A percentile compares a stretch with the other conserved stretches of the same genome.
phyloP scores from a whole-genome alignment of 1,139 yeast species.

The Hanseniaspora sp. region DNA sequence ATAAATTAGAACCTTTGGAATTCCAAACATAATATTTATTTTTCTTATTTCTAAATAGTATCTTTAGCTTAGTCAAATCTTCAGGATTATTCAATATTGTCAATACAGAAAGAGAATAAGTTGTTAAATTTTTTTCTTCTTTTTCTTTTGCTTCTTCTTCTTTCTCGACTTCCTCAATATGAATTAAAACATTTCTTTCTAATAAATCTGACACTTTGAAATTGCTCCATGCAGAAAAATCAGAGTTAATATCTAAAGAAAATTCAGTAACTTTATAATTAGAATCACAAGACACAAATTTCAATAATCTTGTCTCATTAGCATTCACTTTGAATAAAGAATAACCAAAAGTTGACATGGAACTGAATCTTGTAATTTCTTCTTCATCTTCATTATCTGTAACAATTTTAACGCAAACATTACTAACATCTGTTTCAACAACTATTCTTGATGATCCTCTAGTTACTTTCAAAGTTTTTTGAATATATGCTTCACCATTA shows the following conservation, averaged over 20 bases:
- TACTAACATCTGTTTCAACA: conserved; percentile 12
- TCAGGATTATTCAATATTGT: not conserved
- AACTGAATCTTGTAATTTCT: conserved; percentile 35
- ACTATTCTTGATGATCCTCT: conserved; percentile 9
- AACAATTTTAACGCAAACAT: conserved; percentile 14
- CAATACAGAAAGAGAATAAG: not conserved
- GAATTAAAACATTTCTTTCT: conserved; percentile 3
- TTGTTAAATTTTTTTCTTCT: not conserved
- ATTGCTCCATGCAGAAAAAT: conserved; percentile 19
- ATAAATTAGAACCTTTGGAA: not conserved
- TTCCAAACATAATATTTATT: conserved; percentile 9
- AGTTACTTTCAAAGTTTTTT: not conserved
- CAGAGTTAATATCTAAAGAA: conserved; percentile 23
- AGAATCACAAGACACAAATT: conserved; percentile 23
- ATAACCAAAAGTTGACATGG: conserved; percentile 29
- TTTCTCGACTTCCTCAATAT: conserved; percentile 8
- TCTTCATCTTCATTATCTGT: conserved; percentile 16
- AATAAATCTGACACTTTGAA: conserved; percentile 19
- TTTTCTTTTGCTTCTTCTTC: too few relatives aligned
- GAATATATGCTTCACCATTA: conserved; percentile 9
- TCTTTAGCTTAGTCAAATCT: not conserved
- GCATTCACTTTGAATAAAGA: conserved; percentile 22
- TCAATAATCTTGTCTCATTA: conserved; percentile 16
- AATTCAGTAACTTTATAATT: conserved; percentile 22
- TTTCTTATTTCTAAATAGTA: not conserved